Base-by-base conservation (phyloP, 371 early-diverging fungal species). In the Nematocida ausubeli region DNA sequence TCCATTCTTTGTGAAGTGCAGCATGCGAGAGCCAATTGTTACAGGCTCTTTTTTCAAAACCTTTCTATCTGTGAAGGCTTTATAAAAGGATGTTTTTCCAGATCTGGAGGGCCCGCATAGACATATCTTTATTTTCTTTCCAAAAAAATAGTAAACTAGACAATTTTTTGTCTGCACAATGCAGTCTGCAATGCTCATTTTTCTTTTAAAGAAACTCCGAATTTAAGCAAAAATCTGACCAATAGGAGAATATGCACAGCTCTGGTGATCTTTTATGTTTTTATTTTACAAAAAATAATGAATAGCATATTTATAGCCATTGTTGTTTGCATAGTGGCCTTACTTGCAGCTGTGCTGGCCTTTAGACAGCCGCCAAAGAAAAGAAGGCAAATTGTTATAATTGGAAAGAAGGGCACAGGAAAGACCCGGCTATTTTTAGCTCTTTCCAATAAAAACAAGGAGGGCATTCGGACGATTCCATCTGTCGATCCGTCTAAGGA, bases 71-170 rank as follows among this genome's bases (percentile, higher is more conserved):
- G 78, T 80, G 32, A 81, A 55, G 16, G 51, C 47, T 26, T 42
- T 51, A 39, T 81, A 71, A 28, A 82, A 70, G 28, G 82, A 62
- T 16, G 85, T 80, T 57, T 85, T 85, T 16, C 83, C 81, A 16
- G 80, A 70, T 4, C 47, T 28, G 22, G 62, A 63, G 14, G 58
- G 50, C 2, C 85, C 85, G 28, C 75, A 14, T 3, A 84, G 42
- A 9, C 56, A 60, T 40, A 84, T 70, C 39, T 62, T 84, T 28
- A 83, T 54, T 50, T 70, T 81, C 39, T 65, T 69, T 32, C 70
- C 66, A 54, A 83, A 81, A 49, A 84, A 37, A 56, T 80, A 80
- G 69, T 80, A 75, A 24, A n/a, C n/a, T 22, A 75, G 24, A 34
- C 65, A 75, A 42, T 47, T 66, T 44, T 67, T 52, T 54, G 37